These are phyloP conservation scores for Umbelopsis vinacea DNA, from an alignment of 192 early-diverging fungal genomes.

Conservation along the genomic window DNA sequence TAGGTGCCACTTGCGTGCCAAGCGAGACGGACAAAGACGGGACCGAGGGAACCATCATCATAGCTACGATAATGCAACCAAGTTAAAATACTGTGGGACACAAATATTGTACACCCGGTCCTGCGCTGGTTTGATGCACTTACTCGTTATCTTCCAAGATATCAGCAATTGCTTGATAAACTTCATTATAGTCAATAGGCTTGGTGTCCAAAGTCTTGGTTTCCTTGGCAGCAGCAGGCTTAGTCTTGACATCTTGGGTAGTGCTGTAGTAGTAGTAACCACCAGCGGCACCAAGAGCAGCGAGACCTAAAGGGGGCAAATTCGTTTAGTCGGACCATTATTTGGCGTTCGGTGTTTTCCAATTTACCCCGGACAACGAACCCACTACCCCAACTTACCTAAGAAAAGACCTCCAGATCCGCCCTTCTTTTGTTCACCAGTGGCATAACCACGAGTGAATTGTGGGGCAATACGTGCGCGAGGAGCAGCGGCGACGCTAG, in stretches of 20 bases:
- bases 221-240: slow-evolving; percentile 34
- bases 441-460: slow-evolving; percentile 22
- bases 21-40: slow-evolving; percentile 80
- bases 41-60: slow-evolving; percentile 81
- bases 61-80: slow-evolving; percentile 39
- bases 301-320: slow-evolving; percentile 31
- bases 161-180: slow-evolving; percentile 79
- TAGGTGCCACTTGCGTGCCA: slow-evolving; percentile 89
- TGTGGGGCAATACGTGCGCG: slow-evolving; percentile 15
- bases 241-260: slow-evolving; percentile 24
- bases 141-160: slow-evolving; percentile 73
- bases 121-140: background rate
- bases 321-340: slow-evolving; percentile 30
- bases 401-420: background rate
- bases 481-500: slow-evolving; percentile 5
- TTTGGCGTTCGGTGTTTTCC: background rate
- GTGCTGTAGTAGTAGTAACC: slow-evolving; percentile 56
- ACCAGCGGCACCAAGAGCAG: slow-evolving; percentile 52
- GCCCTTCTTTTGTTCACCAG: slow-evolving; percentile 16
- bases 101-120: slow-evolving; percentile 1
- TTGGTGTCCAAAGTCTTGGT: slow-evolving; percentile 40
- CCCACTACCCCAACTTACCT: background rate
- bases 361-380: slow-evolving; percentile 12
- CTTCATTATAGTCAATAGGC: slow-evolving; percentile 66
- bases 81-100: background rate